These are phyloP conservation scores for Cochlearia excelsa DNA, from an alignment of 345 rosid species.

Conservation along the genomic window DNA sequence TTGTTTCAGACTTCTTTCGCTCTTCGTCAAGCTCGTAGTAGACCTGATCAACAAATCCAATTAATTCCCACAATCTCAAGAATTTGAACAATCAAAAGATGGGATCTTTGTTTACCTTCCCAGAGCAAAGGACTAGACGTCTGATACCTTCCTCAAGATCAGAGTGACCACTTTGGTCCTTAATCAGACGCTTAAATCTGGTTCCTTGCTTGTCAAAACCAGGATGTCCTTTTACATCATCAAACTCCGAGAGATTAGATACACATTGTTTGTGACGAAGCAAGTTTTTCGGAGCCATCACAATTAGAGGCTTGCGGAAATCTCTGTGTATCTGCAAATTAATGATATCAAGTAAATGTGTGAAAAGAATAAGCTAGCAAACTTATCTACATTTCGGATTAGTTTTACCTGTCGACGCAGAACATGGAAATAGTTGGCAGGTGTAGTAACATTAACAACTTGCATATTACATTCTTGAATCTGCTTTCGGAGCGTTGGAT, in stretches of 20 bases:
- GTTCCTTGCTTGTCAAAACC: slow-evolving; percentile 97
- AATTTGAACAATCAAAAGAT: background rate
- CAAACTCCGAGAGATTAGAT: slow-evolving; percentile 83
- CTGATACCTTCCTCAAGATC: slow-evolving; percentile 73
- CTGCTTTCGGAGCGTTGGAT: slow-evolving; percentile 63
- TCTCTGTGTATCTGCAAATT: slow-evolving; percentile 75
- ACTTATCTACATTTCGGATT: background rate
- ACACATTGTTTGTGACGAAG: slow-evolving; percentile 85
- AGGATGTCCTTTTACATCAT: slow-evolving; percentile 86
- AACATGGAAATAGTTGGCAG: slow-evolving; percentile 84
- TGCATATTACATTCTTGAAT: slow-evolving; percentile 87
- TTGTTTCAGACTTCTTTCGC: slow-evolving; percentile 42
- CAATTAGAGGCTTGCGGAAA: slow-evolving; percentile 86
- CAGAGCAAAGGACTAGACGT: slow-evolving; percentile 87
- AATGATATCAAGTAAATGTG: slow-evolving; percentile 4
- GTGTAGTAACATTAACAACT: slow-evolving; percentile 81
- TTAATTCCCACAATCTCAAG: background rate
- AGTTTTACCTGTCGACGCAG: slow-evolving; percentile 65
- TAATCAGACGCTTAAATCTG: slow-evolving; percentile 83
- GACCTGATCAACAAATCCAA: slow-evolving; percentile 31
- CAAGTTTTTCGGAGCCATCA: slow-evolving; percentile 86
- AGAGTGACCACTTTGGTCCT: slow-evolving; percentile 75
- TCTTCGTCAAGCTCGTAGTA: slow-evolving; percentile 74
- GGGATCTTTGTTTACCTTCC: slow-evolving; percentile 50
- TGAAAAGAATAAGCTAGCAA: background rate